phyloP scores from a whole-genome alignment of 331 rosid species.

The Rhamnella rubrinervis region DNA sequence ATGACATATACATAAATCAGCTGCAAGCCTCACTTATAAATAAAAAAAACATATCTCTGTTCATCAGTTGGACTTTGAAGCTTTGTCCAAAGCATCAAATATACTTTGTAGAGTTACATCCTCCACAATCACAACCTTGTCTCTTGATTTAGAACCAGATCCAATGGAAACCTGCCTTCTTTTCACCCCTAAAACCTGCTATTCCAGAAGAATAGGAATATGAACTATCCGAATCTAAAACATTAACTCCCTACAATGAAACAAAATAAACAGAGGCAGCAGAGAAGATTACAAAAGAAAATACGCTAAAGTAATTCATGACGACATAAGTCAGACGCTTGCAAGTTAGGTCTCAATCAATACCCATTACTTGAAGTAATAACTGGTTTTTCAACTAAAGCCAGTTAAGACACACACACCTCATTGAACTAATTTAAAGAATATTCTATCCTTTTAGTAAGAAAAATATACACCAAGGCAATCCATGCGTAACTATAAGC shows the following conservation, averaged over 20 bases:
- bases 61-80: slow-evolving; percentile 42
- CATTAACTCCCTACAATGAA: neutral
- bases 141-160: slow-evolving; percentile 88
- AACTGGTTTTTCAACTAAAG: neutral
- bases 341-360: neutral
- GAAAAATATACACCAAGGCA: neutral
- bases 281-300: neutral
- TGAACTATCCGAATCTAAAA: neutral
- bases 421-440: neutral
- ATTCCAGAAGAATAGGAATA: slow-evolving; percentile 11
- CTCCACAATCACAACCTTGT: slow-evolving; percentile 80
- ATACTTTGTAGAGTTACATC: slow-evolving; percentile 65
- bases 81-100: slow-evolving; percentile 63
- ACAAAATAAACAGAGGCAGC: neutral
- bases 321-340: neutral
- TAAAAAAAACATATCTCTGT: too few relatives aligned
- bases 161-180: slow-evolving; percentile 76
- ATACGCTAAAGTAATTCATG: neutral
- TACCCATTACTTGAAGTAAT: neutral
- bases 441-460: neutral
- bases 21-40: too few relatives aligned
- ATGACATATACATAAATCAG: too few relatives aligned
- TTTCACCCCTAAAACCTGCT: slow-evolving; percentile 84
- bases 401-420: neutral
- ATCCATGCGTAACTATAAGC: too few relatives aligned